Evolutionary conservation across 768 basidiomycete species (phyloP).

Genomic region (Xanthoconium stramineum): DNA sequence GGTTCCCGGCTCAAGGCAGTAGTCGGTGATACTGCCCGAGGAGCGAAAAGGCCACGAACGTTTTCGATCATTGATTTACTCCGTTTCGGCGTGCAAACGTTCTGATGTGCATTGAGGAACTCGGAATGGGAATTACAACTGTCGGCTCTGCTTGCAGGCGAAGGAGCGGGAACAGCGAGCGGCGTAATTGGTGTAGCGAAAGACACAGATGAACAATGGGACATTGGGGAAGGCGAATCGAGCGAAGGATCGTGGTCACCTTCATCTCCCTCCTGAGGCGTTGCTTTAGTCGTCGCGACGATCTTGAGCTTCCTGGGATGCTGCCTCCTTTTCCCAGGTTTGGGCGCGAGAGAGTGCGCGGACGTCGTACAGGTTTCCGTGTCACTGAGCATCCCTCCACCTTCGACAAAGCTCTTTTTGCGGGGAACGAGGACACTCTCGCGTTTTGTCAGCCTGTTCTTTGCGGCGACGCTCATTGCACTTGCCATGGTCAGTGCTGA

Average conservation of each 20-base stretch:
- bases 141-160: constrained; percentile 10
- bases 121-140: constrained; percentile 26
- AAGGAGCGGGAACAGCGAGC: constrained; percentile 13
- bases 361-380: constrained; percentile 9
- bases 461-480: constrained; percentile 52
- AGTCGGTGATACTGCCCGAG: constrained; percentile 43
- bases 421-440: constrained; percentile 69
- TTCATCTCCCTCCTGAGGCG: constrained; percentile 26
- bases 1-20: constrained; percentile 27
- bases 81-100: constrained; percentile 37
- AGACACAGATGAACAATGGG: constrained; percentile 37
- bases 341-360: constrained; percentile 5
- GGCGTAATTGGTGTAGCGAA: constrained; percentile 25
- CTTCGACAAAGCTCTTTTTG: constrained; percentile 46
- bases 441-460: constrained; percentile 56
- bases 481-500: constrained; percentile 61
- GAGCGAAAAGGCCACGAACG: constrained; percentile 56
- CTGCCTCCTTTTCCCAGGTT: constrained; percentile 15
- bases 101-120: constrained; percentile 21
- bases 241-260: constrained; percentile 15
- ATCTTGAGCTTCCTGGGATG: constrained; percentile 31
- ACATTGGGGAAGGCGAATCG: constrained; percentile 39
- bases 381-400: constrained; percentile 14
- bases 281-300: constrained; percentile 17
- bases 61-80: constrained; percentile 59